These are phyloP conservation scores for Acarospora socialis DNA, from an alignment of 2,329 filamentous ascomycete genomes.

Conservation along the genomic window DNA sequence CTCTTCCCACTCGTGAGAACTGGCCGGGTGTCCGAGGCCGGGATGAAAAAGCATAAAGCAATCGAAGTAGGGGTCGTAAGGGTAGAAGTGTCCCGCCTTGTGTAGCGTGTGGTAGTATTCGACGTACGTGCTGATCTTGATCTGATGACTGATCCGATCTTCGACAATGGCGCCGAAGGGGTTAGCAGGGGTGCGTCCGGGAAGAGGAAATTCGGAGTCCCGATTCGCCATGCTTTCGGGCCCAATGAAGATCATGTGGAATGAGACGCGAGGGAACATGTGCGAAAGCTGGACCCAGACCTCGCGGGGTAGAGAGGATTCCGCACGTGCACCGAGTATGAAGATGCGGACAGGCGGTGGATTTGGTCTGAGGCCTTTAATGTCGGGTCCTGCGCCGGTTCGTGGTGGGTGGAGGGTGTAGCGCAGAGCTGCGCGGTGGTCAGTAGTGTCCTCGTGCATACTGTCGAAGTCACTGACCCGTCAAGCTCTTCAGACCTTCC, in stretches of 20 bases:
- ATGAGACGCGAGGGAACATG: constrained; percentile 79
- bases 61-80: constrained; percentile 97
- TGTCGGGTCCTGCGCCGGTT: constrained; percentile 55
- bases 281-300: constrained; percentile 91
- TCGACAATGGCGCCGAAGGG: constrained; percentile 92
- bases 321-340: constrained; percentile 86
- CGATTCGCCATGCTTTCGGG: constrained; percentile 93
- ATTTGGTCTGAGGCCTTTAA: constrained; percentile 68
- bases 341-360: constrained; percentile 86
- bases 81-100: constrained; percentile 75
- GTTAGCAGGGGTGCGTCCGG: constrained; percentile 68
- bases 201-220: constrained; percentile 82
- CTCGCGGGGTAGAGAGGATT: constrained; percentile 85
- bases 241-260: constrained; percentile 89
- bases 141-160: constrained; percentile 69
- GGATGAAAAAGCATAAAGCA: constrained; percentile 96
- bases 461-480: constrained; percentile 44
- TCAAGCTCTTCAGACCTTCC: constrained; percentile 87
- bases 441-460: constrained; percentile 4
- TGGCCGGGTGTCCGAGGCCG: constrained; percentile 84
- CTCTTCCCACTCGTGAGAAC: constrained; percentile 83
- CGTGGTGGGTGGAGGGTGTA: constrained; percentile 86
- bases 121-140: constrained; percentile 96
- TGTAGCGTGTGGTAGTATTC: constrained; percentile 98
- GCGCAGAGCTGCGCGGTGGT: constrained; percentile 51